A percentile compares a stretch with the other conserved stretches of the same genome.
Evolutionary conservation across 495 filamentous ascomycete genomes (phyloP).

Genomic region (Alectoria sarmentosa): DNA sequence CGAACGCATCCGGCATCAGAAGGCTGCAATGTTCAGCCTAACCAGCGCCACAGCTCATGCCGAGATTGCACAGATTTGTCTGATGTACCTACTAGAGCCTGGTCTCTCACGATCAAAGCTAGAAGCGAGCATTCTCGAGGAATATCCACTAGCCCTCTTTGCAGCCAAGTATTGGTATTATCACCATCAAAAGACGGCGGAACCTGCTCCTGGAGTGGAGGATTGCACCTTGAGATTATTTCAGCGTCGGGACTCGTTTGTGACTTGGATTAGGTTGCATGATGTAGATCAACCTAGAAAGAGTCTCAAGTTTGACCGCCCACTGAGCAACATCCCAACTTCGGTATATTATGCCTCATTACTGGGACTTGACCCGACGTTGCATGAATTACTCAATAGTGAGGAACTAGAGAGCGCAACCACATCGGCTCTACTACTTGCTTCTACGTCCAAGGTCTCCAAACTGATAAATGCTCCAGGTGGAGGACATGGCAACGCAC

Average conservation of each 20-base stretch:
- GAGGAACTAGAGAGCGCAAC: not conserved
- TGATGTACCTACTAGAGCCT: constrained; percentile 33
- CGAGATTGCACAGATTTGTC: constrained; percentile 31
- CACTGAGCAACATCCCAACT: not conserved
- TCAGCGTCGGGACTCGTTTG: constrained; percentile 15
- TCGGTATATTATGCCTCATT: not conserved
- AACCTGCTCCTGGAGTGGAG: not conserved
- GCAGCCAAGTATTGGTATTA: constrained; percentile 30
- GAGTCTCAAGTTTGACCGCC: too few species aligned
- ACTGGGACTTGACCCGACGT: not conserved
- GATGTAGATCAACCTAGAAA: constrained; percentile 4
- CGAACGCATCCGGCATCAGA: constrained; percentile 29
- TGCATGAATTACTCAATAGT: not conserved
- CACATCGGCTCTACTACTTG: too few species aligned
- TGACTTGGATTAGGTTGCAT: constrained; percentile 21
- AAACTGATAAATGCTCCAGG: not conserved
- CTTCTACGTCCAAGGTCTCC: not conserved
- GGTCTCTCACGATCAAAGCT: constrained; percentile 18
- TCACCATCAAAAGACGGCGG: constrained; percentile 20
- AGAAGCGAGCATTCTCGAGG: constrained; percentile 13
- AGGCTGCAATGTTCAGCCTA: constrained; percentile 27
- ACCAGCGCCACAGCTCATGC: constrained; percentile 22
- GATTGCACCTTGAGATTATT: constrained; percentile 19
- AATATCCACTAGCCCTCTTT: constrained; percentile 29
- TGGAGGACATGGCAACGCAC: not conserved